phyloP scores from a whole-genome alignment of 495 filamentous ascomycete genomes.

The Penicillium soppii region DNA sequence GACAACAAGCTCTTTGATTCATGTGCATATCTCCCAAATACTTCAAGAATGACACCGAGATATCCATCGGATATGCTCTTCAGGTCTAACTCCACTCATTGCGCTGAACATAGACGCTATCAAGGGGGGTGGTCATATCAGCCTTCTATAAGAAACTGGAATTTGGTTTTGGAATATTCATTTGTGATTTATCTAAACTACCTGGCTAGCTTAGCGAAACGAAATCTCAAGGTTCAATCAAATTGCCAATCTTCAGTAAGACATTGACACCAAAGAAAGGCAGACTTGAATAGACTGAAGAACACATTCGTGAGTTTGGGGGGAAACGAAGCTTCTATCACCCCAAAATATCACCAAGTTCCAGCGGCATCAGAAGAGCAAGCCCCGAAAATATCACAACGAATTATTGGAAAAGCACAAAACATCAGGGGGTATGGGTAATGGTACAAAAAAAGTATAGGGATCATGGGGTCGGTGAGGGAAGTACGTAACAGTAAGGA shows the following conservation, averaged over 20 bases:
- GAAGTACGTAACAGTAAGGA: constrained; percentile 1
- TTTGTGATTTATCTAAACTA: constrained; percentile 2
- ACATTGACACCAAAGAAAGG: neutral
- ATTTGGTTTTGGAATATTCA: neutral
- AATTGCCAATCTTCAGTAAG: neutral
- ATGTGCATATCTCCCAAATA: no score
- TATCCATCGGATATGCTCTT: no score
- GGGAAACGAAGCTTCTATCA: neutral
- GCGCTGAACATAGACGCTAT: no score
- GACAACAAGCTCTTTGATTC: no score
- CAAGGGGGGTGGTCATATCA: no score
- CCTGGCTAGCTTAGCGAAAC: neutral
- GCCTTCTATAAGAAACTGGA: no score
- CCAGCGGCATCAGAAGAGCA: neutral
- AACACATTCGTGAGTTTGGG: neutral
- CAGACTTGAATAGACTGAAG: neutral
- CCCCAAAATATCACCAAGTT: neutral
- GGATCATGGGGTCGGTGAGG: constrained; percentile 9
- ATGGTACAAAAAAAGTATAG: constrained; percentile 21
- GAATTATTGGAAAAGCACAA: constrained; percentile 15
- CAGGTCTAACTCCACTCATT: no score
- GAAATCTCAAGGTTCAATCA: neutral
- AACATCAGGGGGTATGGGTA: constrained; percentile 44
- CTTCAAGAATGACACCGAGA: no score
- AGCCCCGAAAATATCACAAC: constrained; percentile 2